Percentiles rank a stretch among this genome's conserved stretches.
Conservation (phyloP, 2,329 filamentous ascomycete genomes). For the Pestalotiopsis sp. region DNA sequence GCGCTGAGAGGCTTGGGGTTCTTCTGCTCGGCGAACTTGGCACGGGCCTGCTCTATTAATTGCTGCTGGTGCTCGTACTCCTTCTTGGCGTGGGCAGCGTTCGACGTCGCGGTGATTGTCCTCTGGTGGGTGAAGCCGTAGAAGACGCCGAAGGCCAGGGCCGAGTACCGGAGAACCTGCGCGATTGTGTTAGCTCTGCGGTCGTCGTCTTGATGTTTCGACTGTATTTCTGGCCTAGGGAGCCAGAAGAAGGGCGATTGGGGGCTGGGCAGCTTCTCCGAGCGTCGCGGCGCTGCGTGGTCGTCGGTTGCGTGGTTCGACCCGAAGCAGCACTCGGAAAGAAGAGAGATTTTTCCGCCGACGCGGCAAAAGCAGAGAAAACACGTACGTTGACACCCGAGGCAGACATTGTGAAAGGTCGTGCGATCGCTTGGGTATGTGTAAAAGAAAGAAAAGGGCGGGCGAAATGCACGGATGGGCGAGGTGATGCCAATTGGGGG, state of each 20-base stretch:
- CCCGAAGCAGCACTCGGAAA: neutral
- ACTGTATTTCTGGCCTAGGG: neutral
- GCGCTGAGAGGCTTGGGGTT: conserved; percentile 46
- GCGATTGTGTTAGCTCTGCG: neutral
- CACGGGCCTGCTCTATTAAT: conserved; percentile 91
- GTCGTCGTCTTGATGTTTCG: neutral
- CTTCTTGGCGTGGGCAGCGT: conserved; percentile 70
- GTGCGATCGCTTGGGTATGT: conserved; percentile 42
- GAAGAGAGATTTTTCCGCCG: neutral
- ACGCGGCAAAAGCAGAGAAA: conserved; percentile 9
- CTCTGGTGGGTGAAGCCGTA: conserved; percentile 96
- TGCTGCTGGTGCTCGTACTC: conserved; percentile 91
- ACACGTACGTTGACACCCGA: conserved; percentile 69
- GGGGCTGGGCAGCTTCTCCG: neutral
- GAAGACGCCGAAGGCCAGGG: conserved; percentile 86
- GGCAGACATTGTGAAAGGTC: conserved; percentile 60
- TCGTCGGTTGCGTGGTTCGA: neutral
- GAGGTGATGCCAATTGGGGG: conserved; percentile 45
- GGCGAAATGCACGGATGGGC: conserved; percentile 34
- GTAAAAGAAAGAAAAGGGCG: conserved; percentile 22
- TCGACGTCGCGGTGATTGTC: conserved; percentile 73
- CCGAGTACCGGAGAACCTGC: conserved; percentile 95
- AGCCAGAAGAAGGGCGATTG: neutral
- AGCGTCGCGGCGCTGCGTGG: neutral
- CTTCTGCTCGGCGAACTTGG: conserved; percentile 80